These are phyloP conservation scores for Colletotrichum falcatum DNA, from an alignment of 2,329 filamentous ascomycete species.

Conservation along the genomic window DNA sequence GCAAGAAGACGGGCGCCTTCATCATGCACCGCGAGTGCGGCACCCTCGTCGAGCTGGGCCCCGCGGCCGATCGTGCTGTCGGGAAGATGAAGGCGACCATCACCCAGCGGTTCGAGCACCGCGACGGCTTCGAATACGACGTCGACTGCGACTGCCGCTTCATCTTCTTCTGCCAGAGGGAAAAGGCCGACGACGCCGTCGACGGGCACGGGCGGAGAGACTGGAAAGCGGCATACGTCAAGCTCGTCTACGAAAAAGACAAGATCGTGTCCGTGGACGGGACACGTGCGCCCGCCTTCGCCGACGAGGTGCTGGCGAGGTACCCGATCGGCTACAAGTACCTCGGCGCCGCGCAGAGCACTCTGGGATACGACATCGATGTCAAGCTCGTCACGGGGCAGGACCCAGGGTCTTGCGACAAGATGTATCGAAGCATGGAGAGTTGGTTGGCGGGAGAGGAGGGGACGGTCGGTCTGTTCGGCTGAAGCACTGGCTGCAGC, in stretches of 20 bases:
- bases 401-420: constrained; percentile 50
- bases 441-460: constrained; percentile 52
- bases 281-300: constrained; percentile 52
- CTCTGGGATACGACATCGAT: constrained; percentile 59
- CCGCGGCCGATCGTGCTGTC: constrained; percentile 54
- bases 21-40: constrained; percentile 69
- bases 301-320: constrained; percentile 51
- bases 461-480: constrained; percentile 15
- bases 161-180: constrained; percentile 59
- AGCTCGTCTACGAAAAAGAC: constrained; percentile 64
- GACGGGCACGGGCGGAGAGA: constrained; percentile 24
- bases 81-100: constrained; percentile 68
- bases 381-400: constrained; percentile 54
- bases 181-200: constrained; percentile 26
- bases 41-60: constrained; percentile 58
- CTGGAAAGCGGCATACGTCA: constrained; percentile 60
- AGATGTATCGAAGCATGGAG: constrained; percentile 59
- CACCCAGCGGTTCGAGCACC: constrained; percentile 59
- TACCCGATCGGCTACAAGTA: constrained; percentile 61
- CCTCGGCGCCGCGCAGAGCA: constrained; percentile 59
- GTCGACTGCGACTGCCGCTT: constrained; percentile 65
- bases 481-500: not conserved
- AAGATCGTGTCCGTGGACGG: constrained; percentile 61
- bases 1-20: constrained; percentile 63
- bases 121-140: constrained; percentile 55